A percentile compares a stretch with the other conserved stretches of the same genome.
phyloP scores from a whole-genome alignment of 345 rosid species.

The Pugionium dolabratum region DNA sequence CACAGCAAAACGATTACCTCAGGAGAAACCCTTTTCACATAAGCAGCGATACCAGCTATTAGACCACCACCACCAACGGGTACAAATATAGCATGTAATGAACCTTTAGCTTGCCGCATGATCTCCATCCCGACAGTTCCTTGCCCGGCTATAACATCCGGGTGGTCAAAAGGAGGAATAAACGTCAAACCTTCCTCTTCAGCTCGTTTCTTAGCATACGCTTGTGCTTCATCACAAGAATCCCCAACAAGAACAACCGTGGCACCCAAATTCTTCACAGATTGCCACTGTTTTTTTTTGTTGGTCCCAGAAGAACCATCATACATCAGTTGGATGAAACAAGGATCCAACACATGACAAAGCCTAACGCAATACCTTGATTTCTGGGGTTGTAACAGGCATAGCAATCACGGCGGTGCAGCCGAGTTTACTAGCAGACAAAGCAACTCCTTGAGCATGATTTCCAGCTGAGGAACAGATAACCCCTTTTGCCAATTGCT shows the following conservation, averaged over 20 bases:
- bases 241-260: constrained; percentile 86
- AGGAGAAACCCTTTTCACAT: constrained; percentile 81
- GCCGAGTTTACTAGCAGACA: constrained; percentile 69
- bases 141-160: constrained; percentile 89
- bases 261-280: constrained; percentile 82
- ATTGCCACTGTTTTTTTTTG: constrained; percentile 60
- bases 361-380: constrained; percentile 53
- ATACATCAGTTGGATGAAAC: background rate
- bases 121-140: constrained; percentile 99
- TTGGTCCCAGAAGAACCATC: constrained; percentile 6
- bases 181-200: constrained; percentile 69
- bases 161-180: constrained; percentile 97
- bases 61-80: constrained; percentile 99
- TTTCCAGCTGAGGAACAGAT: constrained; percentile 98
- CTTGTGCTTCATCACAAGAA: constrained; percentile 88
- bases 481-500: constrained; percentile 73
- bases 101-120: constrained; percentile 66
- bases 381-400: constrained; percentile 95
- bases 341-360: background rate
- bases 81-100: constrained; percentile 90
- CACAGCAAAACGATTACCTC: constrained; percentile 50
- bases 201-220: constrained; percentile 74
- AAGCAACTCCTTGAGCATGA: constrained; percentile 99
- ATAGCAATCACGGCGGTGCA: constrained; percentile 82
- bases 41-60: constrained; percentile 97